Base-by-base conservation (phyloP, 805 yeast species). In the Candida insectalens region DNA sequence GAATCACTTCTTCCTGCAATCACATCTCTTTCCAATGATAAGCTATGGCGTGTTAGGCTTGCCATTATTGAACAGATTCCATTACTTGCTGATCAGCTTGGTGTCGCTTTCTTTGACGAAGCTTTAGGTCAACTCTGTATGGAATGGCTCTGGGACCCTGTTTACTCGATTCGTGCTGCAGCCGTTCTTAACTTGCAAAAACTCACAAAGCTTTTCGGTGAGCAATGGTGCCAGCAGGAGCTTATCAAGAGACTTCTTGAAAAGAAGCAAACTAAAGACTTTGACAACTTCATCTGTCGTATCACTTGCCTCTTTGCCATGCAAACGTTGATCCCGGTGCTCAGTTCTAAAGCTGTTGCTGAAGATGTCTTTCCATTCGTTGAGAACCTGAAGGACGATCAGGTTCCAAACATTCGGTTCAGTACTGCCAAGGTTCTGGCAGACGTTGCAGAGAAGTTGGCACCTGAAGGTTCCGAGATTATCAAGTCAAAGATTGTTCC, bases 101-200 rank as follows among this genome's bases (percentile, higher is more conserved):
- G 98, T 19, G 88, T 83, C 34, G 77, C 84, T 19, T 87, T 89
- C 51, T 92, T 92, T 60, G 92, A 92, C 57, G 83, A 84, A 54
- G 95, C 88, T 49, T 67, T 92, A 44, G 87, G 94, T 42, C 78
- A 83, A 32, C 67, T 92, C 46, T 92, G 96, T 50, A 73, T 92
- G 73, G 82, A 88, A n/a, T 92, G 98, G 97, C 67, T 92, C 44
- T 88, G 96, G 95, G 99, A 92, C 62, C 83, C 88, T 4, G 98
- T 92, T 26, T 92, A 75, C 60, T 88, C 97, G 4, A 88, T 92
- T 40, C 77, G 99, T 59, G 94, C 85, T 45, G 98, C 98, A 7
- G 97, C 97, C 1, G 94, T 92, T 21, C 63, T 67, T 36, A 92
- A 88, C 57, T 65, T 92, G 46, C 77, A 72, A 45, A 77, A 80